Evolutionary conservation across 345 rosid genomes (phyloP).

Genomic region (Citrus unshiu): DNA sequence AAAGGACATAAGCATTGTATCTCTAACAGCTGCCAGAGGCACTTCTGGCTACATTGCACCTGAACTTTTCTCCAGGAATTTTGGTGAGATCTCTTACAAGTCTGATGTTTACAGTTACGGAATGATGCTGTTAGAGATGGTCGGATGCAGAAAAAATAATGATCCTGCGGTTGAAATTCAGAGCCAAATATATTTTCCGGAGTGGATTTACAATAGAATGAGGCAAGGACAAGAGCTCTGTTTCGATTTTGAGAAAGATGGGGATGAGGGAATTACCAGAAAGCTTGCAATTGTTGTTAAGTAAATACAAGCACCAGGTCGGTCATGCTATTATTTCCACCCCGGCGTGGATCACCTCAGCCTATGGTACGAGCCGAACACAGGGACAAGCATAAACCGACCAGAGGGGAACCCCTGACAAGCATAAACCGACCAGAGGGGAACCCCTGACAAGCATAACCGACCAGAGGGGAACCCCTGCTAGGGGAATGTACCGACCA

Average conservation of each 20-base stretch:
- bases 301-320: too few relatives aligned
- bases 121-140: neutral
- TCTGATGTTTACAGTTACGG: neutral
- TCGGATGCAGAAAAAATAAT: neutral
- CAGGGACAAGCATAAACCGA: too few relatives aligned
- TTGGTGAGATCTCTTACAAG: neutral
- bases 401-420: too few relatives aligned
- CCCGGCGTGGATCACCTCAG: too few relatives aligned
- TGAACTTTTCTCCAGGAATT: neutral
- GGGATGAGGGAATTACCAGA: neutral
- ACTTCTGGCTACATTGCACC: neutral
- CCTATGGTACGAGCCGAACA: too few relatives aligned
- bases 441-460: too few relatives aligned
- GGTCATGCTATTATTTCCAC: too few relatives aligned
- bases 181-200: neutral
- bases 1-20: neutral
- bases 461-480: too few relatives aligned
- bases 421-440: too few relatives aligned
- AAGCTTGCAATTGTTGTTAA: slow-evolving; percentile 10
- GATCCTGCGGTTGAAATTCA: neutral
- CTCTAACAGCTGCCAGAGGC: neutral
- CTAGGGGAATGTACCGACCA: too few relatives aligned
- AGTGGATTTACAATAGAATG: neutral
- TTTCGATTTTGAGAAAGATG: neutral
- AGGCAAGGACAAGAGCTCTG: neutral